phyloP scores from a whole-genome alignment of 2,329 filamentous ascomycete species.

The Monosporascus sp. region DNA sequence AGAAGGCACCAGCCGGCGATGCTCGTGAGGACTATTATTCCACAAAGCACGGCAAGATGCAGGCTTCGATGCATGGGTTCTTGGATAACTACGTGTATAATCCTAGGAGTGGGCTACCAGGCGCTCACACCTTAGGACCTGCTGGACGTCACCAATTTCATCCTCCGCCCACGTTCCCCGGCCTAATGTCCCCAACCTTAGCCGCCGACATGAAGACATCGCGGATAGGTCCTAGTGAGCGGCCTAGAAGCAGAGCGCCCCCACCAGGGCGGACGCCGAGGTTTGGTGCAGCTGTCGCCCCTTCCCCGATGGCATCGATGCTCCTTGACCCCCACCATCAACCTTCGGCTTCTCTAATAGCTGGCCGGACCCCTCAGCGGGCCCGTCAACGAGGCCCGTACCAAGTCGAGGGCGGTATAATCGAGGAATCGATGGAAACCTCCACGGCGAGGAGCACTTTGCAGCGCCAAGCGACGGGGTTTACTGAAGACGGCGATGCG shows the following conservation, averaged over 20 bases:
- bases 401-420: slow-evolving; percentile 45
- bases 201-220: slow-evolving; percentile 53
- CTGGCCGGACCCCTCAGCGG: slow-evolving; percentile 42
- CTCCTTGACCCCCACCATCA: slow-evolving; percentile 74
- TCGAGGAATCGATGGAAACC: slow-evolving; percentile 52
- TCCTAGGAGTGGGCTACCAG: slow-evolving; percentile 61
- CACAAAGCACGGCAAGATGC: slow-evolving; percentile 96
- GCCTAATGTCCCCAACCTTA: slow-evolving; percentile 58
- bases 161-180: slow-evolving; percentile 70
- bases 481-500: slow-evolving; percentile 56
- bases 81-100: slow-evolving; percentile 85
- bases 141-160: slow-evolving; percentile 60
- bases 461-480: slow-evolving; percentile 33
- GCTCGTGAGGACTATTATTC: slow-evolving; percentile 89
- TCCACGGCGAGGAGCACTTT: slow-evolving; percentile 33
- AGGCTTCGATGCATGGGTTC: slow-evolving; percentile 94
- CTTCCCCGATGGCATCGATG: slow-evolving; percentile 67
- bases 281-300: slow-evolving; percentile 40
- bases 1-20: slow-evolving; percentile 44
- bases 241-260: slow-evolving; percentile 36
- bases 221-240: slow-evolving; percentile 41
- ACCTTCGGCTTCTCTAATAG: slow-evolving; percentile 46
- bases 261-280: slow-evolving; percentile 35
- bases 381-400: slow-evolving; percentile 41
- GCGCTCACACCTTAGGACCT: slow-evolving; percentile 47